Percentiles rank a stretch among this genome's conserved stretches.
Evolutionary conservation across 2,329 filamentous ascomycete genomes (phyloP).

Genomic region (Coniochaeta sp.): DNA sequence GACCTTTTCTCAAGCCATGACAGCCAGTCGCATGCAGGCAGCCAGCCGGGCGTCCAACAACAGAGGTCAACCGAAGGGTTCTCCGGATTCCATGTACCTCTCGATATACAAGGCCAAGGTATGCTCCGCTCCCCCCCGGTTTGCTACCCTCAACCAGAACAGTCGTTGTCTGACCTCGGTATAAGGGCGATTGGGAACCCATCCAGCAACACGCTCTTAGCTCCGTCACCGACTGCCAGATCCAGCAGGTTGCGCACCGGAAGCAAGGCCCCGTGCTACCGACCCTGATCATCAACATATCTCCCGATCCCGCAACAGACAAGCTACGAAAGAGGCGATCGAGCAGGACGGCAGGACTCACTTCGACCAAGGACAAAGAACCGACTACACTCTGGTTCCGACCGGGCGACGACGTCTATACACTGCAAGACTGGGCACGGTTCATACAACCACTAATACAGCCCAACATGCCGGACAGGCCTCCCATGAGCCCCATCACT

Average conservation of each 20-base stretch:
- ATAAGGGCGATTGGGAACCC: slow-evolving; percentile 47
- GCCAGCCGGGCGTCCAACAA: slow-evolving; percentile 26
- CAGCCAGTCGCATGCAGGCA: slow-evolving; percentile 28
- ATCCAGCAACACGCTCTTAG: slow-evolving; percentile 45
- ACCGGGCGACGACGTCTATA: slow-evolving; percentile 42
- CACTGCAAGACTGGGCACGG: slow-evolving; percentile 53
- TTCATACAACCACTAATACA: slow-evolving; percentile 40
- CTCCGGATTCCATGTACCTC: slow-evolving; percentile 37
- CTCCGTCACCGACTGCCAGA: slow-evolving; percentile 48
- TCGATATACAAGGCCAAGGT: slow-evolving; percentile 53
- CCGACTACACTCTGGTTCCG: slow-evolving; percentile 51
- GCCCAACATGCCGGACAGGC: slow-evolving; percentile 30
- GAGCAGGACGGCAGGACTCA: slow-evolving; percentile 53
- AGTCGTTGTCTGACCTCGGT: slow-evolving; percentile 11
- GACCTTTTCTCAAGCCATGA: slow-evolving; percentile 30
- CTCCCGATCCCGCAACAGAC: slow-evolving; percentile 42
- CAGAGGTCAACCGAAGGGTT: slow-evolving; percentile 19
- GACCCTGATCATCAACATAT: slow-evolving; percentile 51
- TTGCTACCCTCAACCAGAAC: neutral
- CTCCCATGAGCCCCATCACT: slow-evolving; percentile 41
- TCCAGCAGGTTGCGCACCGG: slow-evolving; percentile 52
- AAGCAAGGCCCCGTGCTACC: slow-evolving; percentile 54
- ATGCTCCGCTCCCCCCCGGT: slow-evolving; percentile 9
- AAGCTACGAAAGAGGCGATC: slow-evolving; percentile 59
- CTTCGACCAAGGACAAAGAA: slow-evolving; percentile 40